Conservation (phyloP, 129 eudicot genomes). For the Rutidosis leptorrhynchoides region DNA sequence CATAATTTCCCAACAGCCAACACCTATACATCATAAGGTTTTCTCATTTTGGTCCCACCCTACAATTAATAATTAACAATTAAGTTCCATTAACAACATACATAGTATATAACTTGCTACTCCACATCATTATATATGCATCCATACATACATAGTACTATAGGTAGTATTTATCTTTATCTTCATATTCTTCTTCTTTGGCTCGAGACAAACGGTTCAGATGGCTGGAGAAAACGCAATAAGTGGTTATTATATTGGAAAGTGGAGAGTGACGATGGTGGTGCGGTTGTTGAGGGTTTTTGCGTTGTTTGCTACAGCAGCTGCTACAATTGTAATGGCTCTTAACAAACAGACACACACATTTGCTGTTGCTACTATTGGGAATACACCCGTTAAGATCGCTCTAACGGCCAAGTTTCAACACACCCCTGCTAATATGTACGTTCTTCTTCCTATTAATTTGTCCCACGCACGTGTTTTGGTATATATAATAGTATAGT, state of each 20-base stretch:
- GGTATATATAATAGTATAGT: no score
- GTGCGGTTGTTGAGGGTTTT: slow-evolving; percentile 47
- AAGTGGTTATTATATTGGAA: not conserved
- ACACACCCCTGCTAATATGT: slow-evolving; percentile 75
- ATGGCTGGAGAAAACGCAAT: slow-evolving; percentile 40
- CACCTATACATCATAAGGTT: slow-evolving; percentile 28
- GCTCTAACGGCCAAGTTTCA: slow-evolving; percentile 68
- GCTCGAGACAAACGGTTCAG: not conserved
- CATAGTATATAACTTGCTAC: slow-evolving; percentile 16
- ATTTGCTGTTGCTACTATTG: slow-evolving; percentile 66
- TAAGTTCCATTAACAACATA: slow-evolving; percentile 27
- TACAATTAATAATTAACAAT: no score
- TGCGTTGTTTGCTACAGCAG: slow-evolving; percentile 47
- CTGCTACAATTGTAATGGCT: slow-evolving; percentile 78
- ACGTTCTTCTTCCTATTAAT: slow-evolving; percentile 9
- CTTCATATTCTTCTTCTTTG: not conserved
- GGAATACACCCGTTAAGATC: slow-evolving; percentile 61
- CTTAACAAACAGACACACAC: slow-evolving; percentile 65
- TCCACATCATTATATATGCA: slow-evolving; percentile 10
- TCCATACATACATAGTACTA: not conserved
- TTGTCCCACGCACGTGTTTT: no score
- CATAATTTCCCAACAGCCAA: slow-evolving; percentile 43
- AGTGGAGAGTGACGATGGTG: slow-evolving; percentile 22
- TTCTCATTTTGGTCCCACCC: slow-evolving; percentile 23
- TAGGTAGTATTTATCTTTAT: not conserved